Evolutionary conservation across 495 filamentous ascomycete genomes (phyloP), one percentile per base, ranked within the genome.

Genomic region (Aspergillus cavernicola): DNA sequence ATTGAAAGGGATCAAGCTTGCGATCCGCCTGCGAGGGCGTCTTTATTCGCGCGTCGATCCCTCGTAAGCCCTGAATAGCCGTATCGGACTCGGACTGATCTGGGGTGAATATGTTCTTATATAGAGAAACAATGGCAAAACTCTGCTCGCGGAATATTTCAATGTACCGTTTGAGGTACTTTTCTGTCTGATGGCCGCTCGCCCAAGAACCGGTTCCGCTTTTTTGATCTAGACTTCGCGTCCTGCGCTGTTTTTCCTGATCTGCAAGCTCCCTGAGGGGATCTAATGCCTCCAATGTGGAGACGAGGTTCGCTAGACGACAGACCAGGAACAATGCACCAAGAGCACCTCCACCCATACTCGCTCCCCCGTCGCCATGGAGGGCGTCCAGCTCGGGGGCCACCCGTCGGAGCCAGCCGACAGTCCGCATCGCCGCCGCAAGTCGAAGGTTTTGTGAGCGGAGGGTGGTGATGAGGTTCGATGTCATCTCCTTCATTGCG

Each of bases 111-210:
- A 97, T 93, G 59, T 82, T 89, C 55, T 84, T 87, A 66, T 93
- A 96, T 80, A 97, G 87, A 16, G 87, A 91, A 18, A 97, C 81
- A 53, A 97, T 95, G 10, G 87, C 87, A 63, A 99, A 99, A 61
- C 89, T 93, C 69, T 99, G 95, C 70, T 99, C 95, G 46, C 95
- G 87, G 70, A 97, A 97, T 24, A 97, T 95, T 67, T 99, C 95
- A 60, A 99, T 86, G 71, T 95, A 99, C 46, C 89, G 77, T 66
- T 99, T 99, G 32, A 99, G 73, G 58, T 90, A 99, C 20, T 89
- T 80, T 63, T 97, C 95, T 2, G 92, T 96, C 62, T 98, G 93
- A 61, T 95, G 89, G 0, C 92, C 93, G 6, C 80, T 82, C 0
- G 85, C 80, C 85, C 86, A 88, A 6, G 74, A 69, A 16, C 59